Conservation (phyloP, 169 alveolate genomes). For the Plasmodium ovale region DNA sequence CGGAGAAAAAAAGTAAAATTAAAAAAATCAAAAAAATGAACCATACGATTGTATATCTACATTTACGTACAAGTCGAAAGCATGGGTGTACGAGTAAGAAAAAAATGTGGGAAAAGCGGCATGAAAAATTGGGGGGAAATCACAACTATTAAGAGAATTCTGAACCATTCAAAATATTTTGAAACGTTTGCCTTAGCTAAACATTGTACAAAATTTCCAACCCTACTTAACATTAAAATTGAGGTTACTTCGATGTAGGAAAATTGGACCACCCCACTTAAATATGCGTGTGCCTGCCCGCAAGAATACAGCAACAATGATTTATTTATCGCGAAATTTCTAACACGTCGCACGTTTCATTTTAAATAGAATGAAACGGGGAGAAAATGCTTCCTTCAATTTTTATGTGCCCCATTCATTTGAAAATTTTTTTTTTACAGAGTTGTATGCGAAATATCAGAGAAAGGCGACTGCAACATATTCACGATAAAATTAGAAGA, state of each 20-base stretch:
- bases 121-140: neutral
- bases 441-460: conserved; percentile 66
- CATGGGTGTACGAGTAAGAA: neutral
- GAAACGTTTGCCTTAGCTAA: no score
- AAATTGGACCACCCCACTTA: no score
- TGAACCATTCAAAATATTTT: neutral
- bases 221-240: no score
- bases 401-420: no score
- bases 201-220: no score
- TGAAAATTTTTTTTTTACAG: conserved; percentile 37
- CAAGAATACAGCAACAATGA: no score
- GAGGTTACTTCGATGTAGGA: no score
- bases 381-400: no score
- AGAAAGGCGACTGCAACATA: conserved; percentile 71
- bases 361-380: no score
- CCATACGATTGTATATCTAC: neutral
- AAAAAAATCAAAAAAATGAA: neutral
- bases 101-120: neutral
- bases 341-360: no score
- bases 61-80: neutral
- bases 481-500: conserved; percentile 71
- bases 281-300: no score
- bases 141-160: neutral
- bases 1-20: conserved; percentile 71
- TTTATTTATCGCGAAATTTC: no score